These are phyloP conservation scores for Meyerozyma carpophila DNA, from an alignment of 1,139 yeast genomes.

Conservation along the genomic window DNA sequence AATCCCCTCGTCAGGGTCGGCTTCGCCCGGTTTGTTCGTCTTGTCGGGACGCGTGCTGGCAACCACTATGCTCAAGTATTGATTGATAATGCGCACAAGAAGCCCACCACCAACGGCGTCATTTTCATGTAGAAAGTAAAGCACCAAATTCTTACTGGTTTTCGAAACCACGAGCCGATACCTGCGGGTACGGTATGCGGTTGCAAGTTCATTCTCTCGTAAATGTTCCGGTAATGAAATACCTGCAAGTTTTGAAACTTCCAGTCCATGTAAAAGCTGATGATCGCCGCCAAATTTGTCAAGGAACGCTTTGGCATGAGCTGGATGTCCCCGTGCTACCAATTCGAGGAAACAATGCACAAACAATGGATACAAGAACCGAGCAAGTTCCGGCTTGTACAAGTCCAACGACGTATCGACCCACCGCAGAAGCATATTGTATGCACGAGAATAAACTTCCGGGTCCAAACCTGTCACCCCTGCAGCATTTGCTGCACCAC, in stretches of 20 bases:
- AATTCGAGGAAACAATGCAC: slow-evolving; percentile 83
- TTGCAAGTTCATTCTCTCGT: slow-evolving; percentile 76
- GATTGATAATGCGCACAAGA: slow-evolving; percentile 78
- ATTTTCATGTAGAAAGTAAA: slow-evolving; percentile 86
- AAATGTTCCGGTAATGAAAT: slow-evolving; percentile 78
- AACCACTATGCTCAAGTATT: slow-evolving; percentile 69
- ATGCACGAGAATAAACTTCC: slow-evolving; percentile 69
- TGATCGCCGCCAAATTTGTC: slow-evolving; percentile 74
- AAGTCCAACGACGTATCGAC: slow-evolving; percentile 86
- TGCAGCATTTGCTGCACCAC: background rate
- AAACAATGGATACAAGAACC: slow-evolving; percentile 84
- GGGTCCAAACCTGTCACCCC: slow-evolving; percentile 42
- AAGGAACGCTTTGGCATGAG: slow-evolving; percentile 68
- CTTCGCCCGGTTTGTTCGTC: slow-evolving; percentile 42
- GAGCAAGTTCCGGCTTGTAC: slow-evolving; percentile 82
- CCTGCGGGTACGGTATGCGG: slow-evolving; percentile 65
- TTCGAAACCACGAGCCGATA: slow-evolving; percentile 75
- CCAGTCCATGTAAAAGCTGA: slow-evolving; percentile 69
- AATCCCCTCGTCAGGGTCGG: slow-evolving; percentile 60
- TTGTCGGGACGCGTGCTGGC: slow-evolving; percentile 44
- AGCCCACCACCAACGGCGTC: slow-evolving; percentile 92
- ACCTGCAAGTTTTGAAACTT: slow-evolving; percentile 65
- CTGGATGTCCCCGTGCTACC: slow-evolving; percentile 54
- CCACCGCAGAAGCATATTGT: slow-evolving; percentile 79
- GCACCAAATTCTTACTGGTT: slow-evolving; percentile 76